Percentiles rank a stretch among this genome's conserved stretches.
phyloP scores from a whole-genome alignment of 2,329 filamentous ascomycete genomes.

The Madurella fahalii region DNA sequence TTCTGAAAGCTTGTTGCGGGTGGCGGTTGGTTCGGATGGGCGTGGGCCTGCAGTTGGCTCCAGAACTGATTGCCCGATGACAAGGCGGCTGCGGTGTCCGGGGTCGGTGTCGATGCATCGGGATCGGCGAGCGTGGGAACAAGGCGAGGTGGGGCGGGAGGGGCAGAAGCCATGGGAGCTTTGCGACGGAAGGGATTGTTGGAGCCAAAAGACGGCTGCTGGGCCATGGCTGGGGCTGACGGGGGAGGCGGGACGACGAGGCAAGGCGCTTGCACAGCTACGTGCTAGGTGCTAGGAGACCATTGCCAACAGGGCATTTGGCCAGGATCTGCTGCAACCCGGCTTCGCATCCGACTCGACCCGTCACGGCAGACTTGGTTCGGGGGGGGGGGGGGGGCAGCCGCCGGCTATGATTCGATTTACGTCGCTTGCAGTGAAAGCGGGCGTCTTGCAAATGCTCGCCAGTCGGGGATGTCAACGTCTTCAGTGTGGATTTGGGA shows the following conservation, averaged over 20 bases:
- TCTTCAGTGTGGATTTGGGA: not conserved
- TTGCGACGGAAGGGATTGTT: constrained; percentile 53
- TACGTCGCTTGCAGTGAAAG: too few relatives aligned
- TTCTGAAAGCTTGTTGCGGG: constrained; percentile 36
- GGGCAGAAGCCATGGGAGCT: constrained; percentile 26
- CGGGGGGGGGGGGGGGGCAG: too few relatives aligned
- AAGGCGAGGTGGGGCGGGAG: constrained; percentile 24
- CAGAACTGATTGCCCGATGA: constrained; percentile 31
- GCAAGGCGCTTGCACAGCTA: not conserved
- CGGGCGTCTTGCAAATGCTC: not conserved
- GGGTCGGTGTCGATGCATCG: constrained; percentile 9
- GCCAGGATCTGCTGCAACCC: not conserved
- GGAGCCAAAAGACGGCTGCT: constrained; percentile 35
- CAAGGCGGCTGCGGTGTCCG: constrained; percentile 22
- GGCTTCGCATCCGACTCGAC: constrained; percentile 10
- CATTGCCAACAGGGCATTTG: constrained; percentile 6
- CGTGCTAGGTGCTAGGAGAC: constrained; percentile 5
- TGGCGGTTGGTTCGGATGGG: constrained; percentile 31
- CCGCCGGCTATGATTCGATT: not conserved
- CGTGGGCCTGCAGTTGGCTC: constrained; percentile 29
- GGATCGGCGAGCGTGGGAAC: constrained; percentile 19
- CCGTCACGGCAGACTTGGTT: not conserved
- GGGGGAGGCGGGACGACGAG: not conserved
- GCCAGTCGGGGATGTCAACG: not conserved
- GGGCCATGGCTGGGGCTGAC: constrained; percentile 31